phyloP scores from a whole-genome alignment of 257 asterid genomes.

The Solanum arcanum region DNA sequence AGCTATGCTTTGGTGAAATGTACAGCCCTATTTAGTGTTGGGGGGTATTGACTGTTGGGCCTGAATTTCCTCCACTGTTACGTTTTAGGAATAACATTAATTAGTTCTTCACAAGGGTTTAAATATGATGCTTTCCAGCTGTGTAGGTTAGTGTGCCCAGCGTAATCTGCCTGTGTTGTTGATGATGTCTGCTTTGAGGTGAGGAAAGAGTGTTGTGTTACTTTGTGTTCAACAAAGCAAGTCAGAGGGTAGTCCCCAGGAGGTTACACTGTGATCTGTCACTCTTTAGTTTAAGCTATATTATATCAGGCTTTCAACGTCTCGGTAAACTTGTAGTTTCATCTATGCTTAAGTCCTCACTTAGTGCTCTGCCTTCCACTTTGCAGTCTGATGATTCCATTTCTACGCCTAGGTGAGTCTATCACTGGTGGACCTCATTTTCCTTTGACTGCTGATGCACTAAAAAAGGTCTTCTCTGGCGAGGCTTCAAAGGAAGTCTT shows the following conservation, averaged over 20 bases:
- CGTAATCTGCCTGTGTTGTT: not conserved
- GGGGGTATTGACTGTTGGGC: not conserved
- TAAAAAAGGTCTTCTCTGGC: conserved; percentile 89
- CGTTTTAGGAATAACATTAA: not conserved
- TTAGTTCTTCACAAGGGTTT: not conserved
- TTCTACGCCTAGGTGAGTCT: conserved; percentile 79
- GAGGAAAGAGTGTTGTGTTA: not conserved
- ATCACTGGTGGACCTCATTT: conserved; percentile 87
- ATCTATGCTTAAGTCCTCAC: not conserved
- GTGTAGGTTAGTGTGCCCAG: not conserved
- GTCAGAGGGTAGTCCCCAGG: not conserved
- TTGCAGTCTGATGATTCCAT: conserved; percentile 72
- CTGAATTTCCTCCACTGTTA: not conserved
- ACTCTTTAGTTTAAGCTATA: not conserved
- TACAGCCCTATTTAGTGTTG: not conserved
- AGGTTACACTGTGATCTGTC: not conserved
- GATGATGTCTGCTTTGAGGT: not conserved
- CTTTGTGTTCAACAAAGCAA: not conserved
- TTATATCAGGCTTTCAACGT: not conserved
- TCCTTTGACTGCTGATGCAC: conserved; percentile 77
- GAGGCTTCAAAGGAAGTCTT: conserved; percentile 70
- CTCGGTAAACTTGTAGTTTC: not conserved
- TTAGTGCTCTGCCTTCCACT: not conserved
- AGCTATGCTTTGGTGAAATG: not conserved
- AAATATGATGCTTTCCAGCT: not conserved